Conservation (phyloP, 805 yeast genomes). For the Candida suzukii region DNA sequence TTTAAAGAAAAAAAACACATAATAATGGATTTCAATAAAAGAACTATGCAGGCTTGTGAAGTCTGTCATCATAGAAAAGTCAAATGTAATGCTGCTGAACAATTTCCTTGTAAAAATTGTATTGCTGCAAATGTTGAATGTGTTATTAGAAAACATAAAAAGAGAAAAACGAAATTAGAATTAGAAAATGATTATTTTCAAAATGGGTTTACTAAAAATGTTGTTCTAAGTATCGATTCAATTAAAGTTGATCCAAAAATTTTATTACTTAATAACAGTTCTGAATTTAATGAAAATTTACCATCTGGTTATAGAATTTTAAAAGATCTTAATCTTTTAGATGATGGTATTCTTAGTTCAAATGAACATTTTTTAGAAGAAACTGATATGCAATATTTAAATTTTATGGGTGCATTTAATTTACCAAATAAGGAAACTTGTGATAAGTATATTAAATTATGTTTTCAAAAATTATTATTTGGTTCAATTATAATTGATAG, state of each 20-base stretch:
- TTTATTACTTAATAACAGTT: constrained; percentile 3
- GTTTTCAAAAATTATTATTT: neutral
- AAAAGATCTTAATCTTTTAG: neutral
- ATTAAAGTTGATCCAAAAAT: constrained; percentile 8
- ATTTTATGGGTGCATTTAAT: constrained; percentile 61
- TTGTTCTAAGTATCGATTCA: constrained; percentile 2
- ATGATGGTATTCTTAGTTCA: neutral
- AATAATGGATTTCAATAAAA: neutral
- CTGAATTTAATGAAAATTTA: neutral
- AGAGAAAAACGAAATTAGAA: constrained; percentile 2
- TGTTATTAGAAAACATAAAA: constrained; percentile 46
- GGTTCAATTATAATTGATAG: neutral
- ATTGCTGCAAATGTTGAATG: constrained; percentile 68
- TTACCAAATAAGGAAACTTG: constrained; percentile 46
- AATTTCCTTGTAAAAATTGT: constrained; percentile 63
- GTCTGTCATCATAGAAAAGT: constrained; percentile 77
- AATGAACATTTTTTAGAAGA: neutral
- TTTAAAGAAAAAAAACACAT: neutral
- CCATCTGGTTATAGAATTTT: neutral
- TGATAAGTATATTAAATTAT: constrained; percentile 42
- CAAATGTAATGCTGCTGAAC: constrained; percentile 61
- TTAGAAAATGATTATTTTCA: neutral
- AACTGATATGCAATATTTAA: constrained; percentile 57
- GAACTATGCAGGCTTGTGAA: constrained; percentile 68
- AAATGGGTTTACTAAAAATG: neutral